These are phyloP conservation scores for Pycnococcus provasolii DNA, from an alignment of 139 green algal genomes.

Conservation along the genomic window DNA sequence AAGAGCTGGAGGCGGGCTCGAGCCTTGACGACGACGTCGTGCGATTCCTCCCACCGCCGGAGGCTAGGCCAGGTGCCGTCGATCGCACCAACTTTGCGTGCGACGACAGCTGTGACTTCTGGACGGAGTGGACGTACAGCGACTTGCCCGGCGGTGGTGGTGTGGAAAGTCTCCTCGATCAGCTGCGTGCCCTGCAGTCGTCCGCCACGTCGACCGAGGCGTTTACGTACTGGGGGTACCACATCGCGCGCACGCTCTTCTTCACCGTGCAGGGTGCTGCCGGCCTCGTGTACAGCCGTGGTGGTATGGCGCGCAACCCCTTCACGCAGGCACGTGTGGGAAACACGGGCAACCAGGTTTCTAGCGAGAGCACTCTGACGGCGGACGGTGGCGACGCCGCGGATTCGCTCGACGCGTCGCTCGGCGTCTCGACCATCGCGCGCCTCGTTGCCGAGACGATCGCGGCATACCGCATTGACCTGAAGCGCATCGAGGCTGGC, in stretches of 20 bases:
- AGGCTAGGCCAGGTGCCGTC: background rate
- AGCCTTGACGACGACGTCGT: background rate
- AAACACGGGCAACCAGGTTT: background rate
- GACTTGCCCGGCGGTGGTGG: background rate
- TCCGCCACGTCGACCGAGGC: conserved; percentile 1
- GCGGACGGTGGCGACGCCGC: background rate
- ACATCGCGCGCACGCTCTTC: conserved; percentile 50
- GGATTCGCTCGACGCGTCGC: conserved; percentile 21
- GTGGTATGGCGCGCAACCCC: background rate
- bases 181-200: background rate
- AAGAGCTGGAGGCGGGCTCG: background rate
- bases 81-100: background rate
- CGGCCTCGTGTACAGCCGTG: background rate
- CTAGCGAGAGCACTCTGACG: background rate
- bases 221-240: conserved; percentile 59
- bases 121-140: background rate
- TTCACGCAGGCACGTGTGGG: background rate
- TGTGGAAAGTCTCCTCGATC: background rate
- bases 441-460: background rate
- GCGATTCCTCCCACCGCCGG: background rate
- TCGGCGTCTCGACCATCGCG: background rate
- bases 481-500: conserved; percentile 16
- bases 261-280: conserved; percentile 47
- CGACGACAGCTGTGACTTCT: background rate
- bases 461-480: conserved; percentile 11